A percentile compares a stretch with the other conserved stretches of the same genome.
phyloP scores from a whole-genome alignment of 805 yeast species.

The Starmerella potacharoeniae region DNA sequence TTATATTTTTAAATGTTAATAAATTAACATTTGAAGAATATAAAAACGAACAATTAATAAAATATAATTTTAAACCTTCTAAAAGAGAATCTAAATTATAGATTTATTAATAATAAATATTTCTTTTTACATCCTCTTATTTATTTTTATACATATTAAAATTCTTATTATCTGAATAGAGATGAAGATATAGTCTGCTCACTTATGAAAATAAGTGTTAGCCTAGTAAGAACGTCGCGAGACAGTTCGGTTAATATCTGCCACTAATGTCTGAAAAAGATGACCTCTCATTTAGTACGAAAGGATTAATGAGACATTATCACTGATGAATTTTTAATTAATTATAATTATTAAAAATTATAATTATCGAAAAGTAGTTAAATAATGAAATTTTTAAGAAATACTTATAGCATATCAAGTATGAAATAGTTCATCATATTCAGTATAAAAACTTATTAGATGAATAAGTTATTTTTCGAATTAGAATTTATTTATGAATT shows the following conservation, averaged over 20 bases:
- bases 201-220: background rate
- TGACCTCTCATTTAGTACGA: background rate
- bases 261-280: background rate
- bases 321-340: slow-evolving; percentile 1
- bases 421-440: background rate
- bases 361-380: slow-evolving; percentile 8
- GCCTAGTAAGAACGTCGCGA: background rate
- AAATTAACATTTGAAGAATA: too few species aligned
- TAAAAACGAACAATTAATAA: too few species aligned
- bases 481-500: background rate
- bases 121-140: too few species aligned
- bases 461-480: background rate
- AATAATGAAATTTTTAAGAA: slow-evolving; percentile 6
- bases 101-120: too few species aligned
- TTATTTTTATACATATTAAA: too few species aligned
- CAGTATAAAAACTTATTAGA: background rate
- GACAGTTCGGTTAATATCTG: background rate
- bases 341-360: background rate
- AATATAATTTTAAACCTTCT: too few species aligned
- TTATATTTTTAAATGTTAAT: too few species aligned
- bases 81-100: too few species aligned
- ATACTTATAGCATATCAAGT: slow-evolving; percentile 1
- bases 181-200: background rate
- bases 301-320: background rate
- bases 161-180: too few species aligned